phyloP scores from a whole-genome alignment of 306 rosid species.

The Glycyrrhiza uralensis region DNA sequence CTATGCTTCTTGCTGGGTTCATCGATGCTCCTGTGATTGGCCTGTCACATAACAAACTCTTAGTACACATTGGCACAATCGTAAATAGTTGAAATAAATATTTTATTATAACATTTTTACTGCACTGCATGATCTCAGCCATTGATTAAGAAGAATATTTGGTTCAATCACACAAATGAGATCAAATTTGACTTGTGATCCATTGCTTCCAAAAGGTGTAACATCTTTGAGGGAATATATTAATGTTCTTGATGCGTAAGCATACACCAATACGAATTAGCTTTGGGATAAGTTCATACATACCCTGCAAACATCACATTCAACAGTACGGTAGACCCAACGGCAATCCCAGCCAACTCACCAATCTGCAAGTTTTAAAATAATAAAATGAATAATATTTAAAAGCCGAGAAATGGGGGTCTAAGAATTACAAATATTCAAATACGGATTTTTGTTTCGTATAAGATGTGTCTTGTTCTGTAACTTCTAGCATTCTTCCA shows the following conservation, averaged over 20 bases:
- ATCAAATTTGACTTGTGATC: neutral
- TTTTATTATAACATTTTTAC: neutral
- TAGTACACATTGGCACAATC: neutral
- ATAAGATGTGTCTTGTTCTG: slow-evolving; percentile 6
- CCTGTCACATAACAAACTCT: slow-evolving; percentile 27
- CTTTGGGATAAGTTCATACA: neutral
- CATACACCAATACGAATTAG: neutral
- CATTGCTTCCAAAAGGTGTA: slow-evolving; percentile 17
- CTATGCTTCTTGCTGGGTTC: slow-evolving; percentile 92
- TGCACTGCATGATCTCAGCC: neutral
- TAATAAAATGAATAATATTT: neutral
- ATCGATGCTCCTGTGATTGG: slow-evolving; percentile 91
- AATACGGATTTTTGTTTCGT: neutral
- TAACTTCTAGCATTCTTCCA: slow-evolving; percentile 14
- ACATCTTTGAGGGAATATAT: neutral
- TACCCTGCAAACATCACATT: slow-evolving; percentile 91
- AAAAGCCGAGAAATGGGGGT: neutral
- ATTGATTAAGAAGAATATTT: neutral
- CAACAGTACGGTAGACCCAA: slow-evolving; percentile 69
- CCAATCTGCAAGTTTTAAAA: slow-evolving; percentile 55
- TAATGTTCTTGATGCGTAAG: neutral
- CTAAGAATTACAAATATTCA: neutral
- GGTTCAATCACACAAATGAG: neutral
- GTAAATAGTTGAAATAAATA: neutral
- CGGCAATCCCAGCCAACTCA: slow-evolving; percentile 86